Evolutionary conservation across 108 stramenopile genomes (phyloP).

Genomic region (Cyclotella distinguenda): DNA sequence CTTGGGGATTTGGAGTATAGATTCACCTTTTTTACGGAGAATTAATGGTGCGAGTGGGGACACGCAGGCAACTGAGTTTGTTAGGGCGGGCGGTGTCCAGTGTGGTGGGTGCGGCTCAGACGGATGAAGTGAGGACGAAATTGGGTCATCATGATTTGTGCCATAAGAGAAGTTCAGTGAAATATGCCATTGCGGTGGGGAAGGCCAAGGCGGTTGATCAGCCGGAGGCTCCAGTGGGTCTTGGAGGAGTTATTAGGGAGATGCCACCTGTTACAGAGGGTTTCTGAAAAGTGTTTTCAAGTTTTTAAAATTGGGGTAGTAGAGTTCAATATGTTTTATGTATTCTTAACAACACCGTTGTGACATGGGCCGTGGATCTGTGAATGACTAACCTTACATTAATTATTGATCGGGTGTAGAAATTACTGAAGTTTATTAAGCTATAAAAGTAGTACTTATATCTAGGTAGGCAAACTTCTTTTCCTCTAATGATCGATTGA

Average conservation of each 20-base stretch:
- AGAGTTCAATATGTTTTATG: too few species aligned
- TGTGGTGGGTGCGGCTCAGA: slow-evolving; percentile 27
- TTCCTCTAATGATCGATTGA: too few species aligned
- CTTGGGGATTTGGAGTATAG: slow-evolving; percentile 80
- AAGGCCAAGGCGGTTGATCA: slow-evolving; percentile 69
- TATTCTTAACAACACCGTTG: too few species aligned
- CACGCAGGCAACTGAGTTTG: slow-evolving; percentile 42
- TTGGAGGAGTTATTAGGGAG: slow-evolving; percentile 51
- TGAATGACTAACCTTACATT: too few species aligned
- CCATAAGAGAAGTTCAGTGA: slow-evolving; percentile 55
- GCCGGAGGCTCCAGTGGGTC: slow-evolving; percentile 56
- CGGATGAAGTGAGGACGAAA: slow-evolving; percentile 42
- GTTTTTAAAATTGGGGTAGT: too few species aligned
- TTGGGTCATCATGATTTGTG: slow-evolving; percentile 76
- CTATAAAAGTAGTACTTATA: too few species aligned
- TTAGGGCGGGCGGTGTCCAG: slow-evolving; percentile 33
- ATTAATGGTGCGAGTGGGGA: neutral
- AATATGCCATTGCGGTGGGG: slow-evolving; percentile 68
- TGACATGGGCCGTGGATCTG: too few species aligned
- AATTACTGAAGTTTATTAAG: too few species aligned
- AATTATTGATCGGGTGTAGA: too few species aligned
- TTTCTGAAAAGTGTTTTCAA: neutral
- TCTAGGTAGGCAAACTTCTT: too few species aligned
- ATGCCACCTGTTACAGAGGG: slow-evolving; percentile 27
- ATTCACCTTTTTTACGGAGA: slow-evolving; percentile 47